phyloP scores from a whole-genome alignment of 2,329 filamentous ascomycete species.

The Dichotomopilus funicola region DNA sequence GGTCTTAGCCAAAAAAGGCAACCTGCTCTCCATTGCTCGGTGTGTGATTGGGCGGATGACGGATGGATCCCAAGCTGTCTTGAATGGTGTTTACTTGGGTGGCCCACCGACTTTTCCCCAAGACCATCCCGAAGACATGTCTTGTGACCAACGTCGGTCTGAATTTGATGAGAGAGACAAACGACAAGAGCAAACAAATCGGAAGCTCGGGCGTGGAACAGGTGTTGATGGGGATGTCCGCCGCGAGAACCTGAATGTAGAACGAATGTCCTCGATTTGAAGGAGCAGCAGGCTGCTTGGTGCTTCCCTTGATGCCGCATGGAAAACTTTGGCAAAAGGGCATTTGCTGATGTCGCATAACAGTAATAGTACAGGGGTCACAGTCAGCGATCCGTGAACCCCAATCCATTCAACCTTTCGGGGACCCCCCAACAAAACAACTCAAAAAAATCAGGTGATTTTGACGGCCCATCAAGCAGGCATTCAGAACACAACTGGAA shows the following conservation, averaged over 20 bases:
- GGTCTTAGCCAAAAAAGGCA: constrained; percentile 16
- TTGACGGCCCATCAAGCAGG: too few relatives aligned
- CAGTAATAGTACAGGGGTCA: too few relatives aligned
- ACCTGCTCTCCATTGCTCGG: constrained; percentile 2
- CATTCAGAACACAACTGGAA: too few relatives aligned
- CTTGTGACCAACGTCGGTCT: constrained; percentile 1
- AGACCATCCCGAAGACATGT: background rate
- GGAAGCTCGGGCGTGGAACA: background rate
- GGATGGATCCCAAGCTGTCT: background rate
- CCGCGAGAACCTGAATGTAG: background rate
- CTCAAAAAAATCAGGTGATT: too few relatives aligned
- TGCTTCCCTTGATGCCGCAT: background rate
- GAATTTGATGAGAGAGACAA: background rate
- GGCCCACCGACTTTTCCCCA: constrained; percentile 8
- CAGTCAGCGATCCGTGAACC: too few relatives aligned
- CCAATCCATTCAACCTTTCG: too few relatives aligned
- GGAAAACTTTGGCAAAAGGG: too few relatives aligned
- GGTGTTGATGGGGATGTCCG: constrained; percentile 9
- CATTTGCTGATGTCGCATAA: too few relatives aligned
- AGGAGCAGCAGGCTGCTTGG: background rate
- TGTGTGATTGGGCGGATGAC: constrained; percentile 12
- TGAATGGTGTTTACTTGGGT: background rate
- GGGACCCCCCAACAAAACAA: too few relatives aligned
- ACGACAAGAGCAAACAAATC: background rate
- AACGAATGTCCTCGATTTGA: background rate